Percentiles rank a stretch among this genome's conserved stretches.
Conservation (phyloP, 768 basidiomycete genomes). For the Russula emetica region DNA sequence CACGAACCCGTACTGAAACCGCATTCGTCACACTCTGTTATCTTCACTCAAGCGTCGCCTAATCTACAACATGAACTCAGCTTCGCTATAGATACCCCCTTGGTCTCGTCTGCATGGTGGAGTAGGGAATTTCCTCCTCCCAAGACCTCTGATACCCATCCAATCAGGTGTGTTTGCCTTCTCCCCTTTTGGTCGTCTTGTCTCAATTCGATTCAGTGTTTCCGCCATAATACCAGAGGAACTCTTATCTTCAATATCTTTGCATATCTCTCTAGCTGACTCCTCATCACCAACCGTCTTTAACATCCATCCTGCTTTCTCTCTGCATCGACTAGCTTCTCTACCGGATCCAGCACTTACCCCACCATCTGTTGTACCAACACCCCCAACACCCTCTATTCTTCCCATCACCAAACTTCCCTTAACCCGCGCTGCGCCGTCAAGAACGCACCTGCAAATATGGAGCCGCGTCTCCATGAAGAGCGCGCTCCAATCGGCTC, state of each 20-base stretch:
- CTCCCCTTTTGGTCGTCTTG: not conserved
- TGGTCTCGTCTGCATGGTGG: conserved; percentile 22
- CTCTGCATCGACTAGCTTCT: conserved; percentile 41
- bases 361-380: conserved; percentile 28
- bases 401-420: conserved; percentile 2
- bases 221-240: conserved; percentile 61
- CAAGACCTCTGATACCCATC: conserved; percentile 29
- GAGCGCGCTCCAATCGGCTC: conserved; percentile 26
- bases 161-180: conserved; percentile 21
- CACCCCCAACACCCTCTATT: conserved; percentile 13
- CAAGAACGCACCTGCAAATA: conserved; percentile 22
- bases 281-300: conserved; percentile 42
- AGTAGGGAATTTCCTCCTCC: conserved; percentile 18
- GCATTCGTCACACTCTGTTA: conserved; percentile 9
- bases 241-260: conserved; percentile 49
- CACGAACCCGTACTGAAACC: not conserved
- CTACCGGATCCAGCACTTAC: conserved; percentile 23
- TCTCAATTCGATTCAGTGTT: conserved; percentile 45
- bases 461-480: conserved; percentile 28
- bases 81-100: conserved; percentile 30
- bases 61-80: conserved; percentile 31
- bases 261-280: conserved; percentile 39
- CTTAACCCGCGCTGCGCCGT: conserved; percentile 15
- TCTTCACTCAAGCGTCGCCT: conserved; percentile 14
- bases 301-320: conserved; percentile 42